Evolutionary conservation across 192 early-diverging fungal species (phyloP).

Genomic region (Entomortierella parvispora): DNA sequence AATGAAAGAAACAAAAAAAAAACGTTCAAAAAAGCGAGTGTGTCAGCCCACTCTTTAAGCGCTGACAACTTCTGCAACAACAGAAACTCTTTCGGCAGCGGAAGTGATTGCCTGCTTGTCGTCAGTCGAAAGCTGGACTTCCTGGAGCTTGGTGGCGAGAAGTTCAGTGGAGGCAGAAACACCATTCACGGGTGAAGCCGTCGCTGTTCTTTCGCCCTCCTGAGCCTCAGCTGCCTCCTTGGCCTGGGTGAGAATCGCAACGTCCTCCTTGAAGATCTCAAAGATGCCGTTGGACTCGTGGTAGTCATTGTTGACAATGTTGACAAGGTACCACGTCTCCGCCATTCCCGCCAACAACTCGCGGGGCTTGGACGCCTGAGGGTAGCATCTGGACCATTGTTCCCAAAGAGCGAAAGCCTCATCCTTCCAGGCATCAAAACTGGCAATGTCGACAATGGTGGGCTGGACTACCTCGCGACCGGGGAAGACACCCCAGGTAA

Average conservation of each 20-base stretch:
- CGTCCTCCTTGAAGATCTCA: conserved; percentile 64
- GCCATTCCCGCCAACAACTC: conserved; percentile 65
- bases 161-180: conserved; percentile 5
- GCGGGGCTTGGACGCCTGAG: conserved; percentile 43
- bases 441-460: conserved; percentile 89
- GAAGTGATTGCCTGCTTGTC: conserved; percentile 4
- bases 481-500: conserved; percentile 99
- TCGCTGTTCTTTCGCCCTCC: neutral
- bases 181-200: neutral
- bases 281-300: conserved; percentile 75
- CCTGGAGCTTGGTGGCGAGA: conserved; percentile 10
- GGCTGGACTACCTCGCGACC: conserved; percentile 97
- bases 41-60: too few relatives aligned
- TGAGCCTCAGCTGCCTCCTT: neutral
- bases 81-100: neutral
- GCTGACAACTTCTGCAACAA: conserved; percentile 8
- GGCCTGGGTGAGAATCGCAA: conserved; percentile 2
- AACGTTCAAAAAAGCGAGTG: neutral
- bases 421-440: conserved; percentile 97
- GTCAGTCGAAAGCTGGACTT: neutral
- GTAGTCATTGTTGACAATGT: conserved; percentile 96
- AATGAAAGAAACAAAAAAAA: neutral
- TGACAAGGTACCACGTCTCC: conserved; percentile 89
- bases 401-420: conserved; percentile 95
- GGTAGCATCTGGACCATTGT: conserved; percentile 85